Evolutionary conservation across 129 eudicot species (phyloP).

Genomic region (Flaveria ramosissima): DNA sequence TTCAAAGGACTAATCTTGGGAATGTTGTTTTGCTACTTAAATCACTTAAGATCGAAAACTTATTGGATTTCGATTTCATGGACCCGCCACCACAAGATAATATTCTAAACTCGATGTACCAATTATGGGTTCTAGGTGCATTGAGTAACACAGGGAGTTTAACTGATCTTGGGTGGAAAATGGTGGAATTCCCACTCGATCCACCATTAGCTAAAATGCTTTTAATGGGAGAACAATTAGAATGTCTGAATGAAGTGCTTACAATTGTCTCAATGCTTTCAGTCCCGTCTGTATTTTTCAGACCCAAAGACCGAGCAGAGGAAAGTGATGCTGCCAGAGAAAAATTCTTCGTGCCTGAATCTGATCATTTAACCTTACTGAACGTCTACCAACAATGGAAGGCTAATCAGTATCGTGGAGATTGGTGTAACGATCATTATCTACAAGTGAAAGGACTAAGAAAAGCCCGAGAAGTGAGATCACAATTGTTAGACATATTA

Average conservation of each 20-base stretch:
- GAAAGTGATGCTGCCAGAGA: constrained; percentile 73
- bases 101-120: constrained; percentile 71
- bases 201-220: constrained; percentile 71
- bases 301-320: constrained; percentile 72
- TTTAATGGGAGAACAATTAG: constrained; percentile 52
- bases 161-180: constrained; percentile 70
- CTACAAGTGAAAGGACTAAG: constrained; percentile 58
- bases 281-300: constrained; percentile 63
- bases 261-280: constrained; percentile 71
- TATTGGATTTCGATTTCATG: constrained; percentile 71
- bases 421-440: constrained; percentile 70
- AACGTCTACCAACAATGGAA: constrained; percentile 71
- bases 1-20: constrained; percentile 68
- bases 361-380: constrained; percentile 59
- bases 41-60: constrained; percentile 59
- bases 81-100: constrained; percentile 83
- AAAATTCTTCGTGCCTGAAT: constrained; percentile 68
- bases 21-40: constrained; percentile 64
- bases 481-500: constrained; percentile 53
- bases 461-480: constrained; percentile 65
- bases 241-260: constrained; percentile 55
- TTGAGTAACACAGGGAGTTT: constrained; percentile 53
- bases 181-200: constrained; percentile 71
- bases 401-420: constrained; percentile 59
- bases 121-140: constrained; percentile 73